Base-by-base conservation (phyloP, 108 stramenopile species). In the Nannochloropsis gaditana region DNA sequence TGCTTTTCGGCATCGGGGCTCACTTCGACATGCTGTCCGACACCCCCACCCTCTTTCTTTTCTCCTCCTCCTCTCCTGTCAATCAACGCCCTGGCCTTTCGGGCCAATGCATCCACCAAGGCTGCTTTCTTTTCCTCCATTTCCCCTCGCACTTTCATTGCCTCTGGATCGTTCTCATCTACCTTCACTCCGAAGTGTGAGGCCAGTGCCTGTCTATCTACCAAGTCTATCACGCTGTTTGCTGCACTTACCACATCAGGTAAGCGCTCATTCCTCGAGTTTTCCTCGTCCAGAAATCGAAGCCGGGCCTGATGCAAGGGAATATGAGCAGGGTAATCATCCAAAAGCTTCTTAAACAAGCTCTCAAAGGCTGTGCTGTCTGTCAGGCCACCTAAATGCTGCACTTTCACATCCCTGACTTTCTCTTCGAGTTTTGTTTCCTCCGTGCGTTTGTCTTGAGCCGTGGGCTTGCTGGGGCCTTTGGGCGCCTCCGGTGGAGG, bases 241-340 rank as follows among this genome's bases (percentile, higher is more conserved):
- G 85, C 81, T 43, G 85, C 81, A 42, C 81, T 45, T 10, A 21
- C 85, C 42, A 82, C 81, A 4, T 45, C 85, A n/a, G 43, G n/a
- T 43, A 86, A 43, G 45, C 31, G 44, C 3, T 44, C 86, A 9
- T 79, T 19, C 1, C 86, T 42, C 42, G 45, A 79, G 44, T 45
- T 82, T 5, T 87, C 83, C 80, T 79, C 73, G 83, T 87, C 86
- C 45, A 87, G 80, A 80, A 79, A 79, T 43, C 47, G 79, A 50
- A 87, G 84, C 21, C 83, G 80, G 15, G 87, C 84, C 80, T 80
- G 84, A 42, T 84, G 83, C 41, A 87, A 80, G 21, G 87, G 87
- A 5, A 87, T 79, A 80, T 84, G 83, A 43, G 43, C 43, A 43
- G 82, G 50, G 21, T 43, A 15, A 42, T 82, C 82, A 8, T 21